Evolutionary conservation across 164 flowering plant species (phyloP).

Genomic region (Liquidambar formosana): DNA sequence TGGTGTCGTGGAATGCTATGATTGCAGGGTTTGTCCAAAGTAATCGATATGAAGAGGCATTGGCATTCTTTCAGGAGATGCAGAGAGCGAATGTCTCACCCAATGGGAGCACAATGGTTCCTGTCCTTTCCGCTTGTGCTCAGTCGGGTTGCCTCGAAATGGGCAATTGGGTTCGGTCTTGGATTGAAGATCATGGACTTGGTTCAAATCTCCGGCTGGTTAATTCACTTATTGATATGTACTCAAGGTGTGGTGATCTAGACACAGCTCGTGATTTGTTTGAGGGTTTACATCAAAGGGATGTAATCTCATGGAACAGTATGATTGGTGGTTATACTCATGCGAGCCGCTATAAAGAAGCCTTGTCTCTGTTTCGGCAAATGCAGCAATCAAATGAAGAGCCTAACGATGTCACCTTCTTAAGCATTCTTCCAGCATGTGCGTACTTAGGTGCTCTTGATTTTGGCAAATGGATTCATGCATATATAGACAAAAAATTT

Average conservation of each 20-base stretch:
- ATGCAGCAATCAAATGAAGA: slow-evolving; percentile 47
- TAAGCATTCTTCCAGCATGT: slow-evolving; percentile 67
- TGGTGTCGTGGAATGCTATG: slow-evolving; percentile 83
- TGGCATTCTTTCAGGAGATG: slow-evolving; percentile 60
- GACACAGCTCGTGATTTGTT: slow-evolving; percentile 52
- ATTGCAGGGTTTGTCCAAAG: slow-evolving; percentile 65
- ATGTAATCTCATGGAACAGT: slow-evolving; percentile 71
- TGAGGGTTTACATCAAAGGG: slow-evolving; percentile 41
- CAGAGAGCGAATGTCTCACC: slow-evolving; percentile 36
- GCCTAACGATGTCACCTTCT: slow-evolving; percentile 70
- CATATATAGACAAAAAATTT: slow-evolving; percentile 48
- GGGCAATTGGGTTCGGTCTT: slow-evolving; percentile 54
- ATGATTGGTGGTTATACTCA: slow-evolving; percentile 78
- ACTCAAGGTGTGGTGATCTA: slow-evolving; percentile 68
- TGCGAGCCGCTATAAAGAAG: slow-evolving; percentile 48
- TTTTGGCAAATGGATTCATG: slow-evolving; percentile 80
- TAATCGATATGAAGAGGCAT: slow-evolving; percentile 49
- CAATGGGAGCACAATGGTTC: slow-evolving; percentile 64
- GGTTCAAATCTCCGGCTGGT: slow-evolving; percentile 51
- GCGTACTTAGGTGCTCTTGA: slow-evolving; percentile 68
- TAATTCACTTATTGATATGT: slow-evolving; percentile 82
- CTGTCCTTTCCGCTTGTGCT: slow-evolving; percentile 78
- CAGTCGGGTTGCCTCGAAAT: slow-evolving; percentile 46
- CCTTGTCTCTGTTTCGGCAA: slow-evolving; percentile 48
- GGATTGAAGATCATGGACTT: slow-evolving; percentile 56